These are phyloP conservation scores for Rhodotorula graminis DNA, from an alignment of 768 basidiomycete species.

Conservation along the genomic window DNA sequence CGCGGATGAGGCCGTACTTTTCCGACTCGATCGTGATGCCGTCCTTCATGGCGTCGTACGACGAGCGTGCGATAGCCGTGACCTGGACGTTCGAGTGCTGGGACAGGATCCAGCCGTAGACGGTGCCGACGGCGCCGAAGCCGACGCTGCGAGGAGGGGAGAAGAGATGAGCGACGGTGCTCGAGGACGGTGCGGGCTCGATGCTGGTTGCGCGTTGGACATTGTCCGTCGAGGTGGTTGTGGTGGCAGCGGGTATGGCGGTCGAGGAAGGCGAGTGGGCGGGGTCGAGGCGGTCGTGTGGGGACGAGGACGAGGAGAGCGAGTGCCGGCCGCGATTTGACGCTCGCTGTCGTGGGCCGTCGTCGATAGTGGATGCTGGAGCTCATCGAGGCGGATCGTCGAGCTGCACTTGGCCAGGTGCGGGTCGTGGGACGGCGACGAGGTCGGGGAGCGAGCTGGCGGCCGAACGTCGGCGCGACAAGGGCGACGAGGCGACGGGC, in stretches of 20 bases:
- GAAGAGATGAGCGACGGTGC: background rate
- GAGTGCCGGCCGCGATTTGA: too few relatives aligned
- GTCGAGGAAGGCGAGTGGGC: too few relatives aligned
- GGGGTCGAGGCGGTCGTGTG: too few relatives aligned
- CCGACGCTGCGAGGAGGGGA: background rate
- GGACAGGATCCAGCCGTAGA: constrained; percentile 53
- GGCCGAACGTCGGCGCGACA: background rate
- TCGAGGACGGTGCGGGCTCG: background rate
- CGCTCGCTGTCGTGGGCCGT: too few relatives aligned
- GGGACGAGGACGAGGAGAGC: too few relatives aligned
- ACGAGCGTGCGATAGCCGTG: constrained; percentile 68
- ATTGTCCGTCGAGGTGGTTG: too few relatives aligned
- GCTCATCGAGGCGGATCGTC: too few relatives aligned
- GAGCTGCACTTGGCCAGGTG: too few relatives aligned
- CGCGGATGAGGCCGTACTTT: constrained; percentile 58
- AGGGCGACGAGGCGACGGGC: background rate
- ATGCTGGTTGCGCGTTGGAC: too few relatives aligned
- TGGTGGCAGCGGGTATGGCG: too few relatives aligned
- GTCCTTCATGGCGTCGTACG: constrained; percentile 58
- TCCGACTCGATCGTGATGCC: constrained; percentile 59
- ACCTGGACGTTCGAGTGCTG: constrained; percentile 60
- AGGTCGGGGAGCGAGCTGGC: background rate
- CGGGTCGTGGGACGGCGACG: too few relatives aligned
- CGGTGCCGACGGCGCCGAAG: constrained; percentile 22
- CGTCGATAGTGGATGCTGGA: too few relatives aligned